phyloP scores from a whole-genome alignment of 345 rosid genomes.

The Draba incana region DNA sequence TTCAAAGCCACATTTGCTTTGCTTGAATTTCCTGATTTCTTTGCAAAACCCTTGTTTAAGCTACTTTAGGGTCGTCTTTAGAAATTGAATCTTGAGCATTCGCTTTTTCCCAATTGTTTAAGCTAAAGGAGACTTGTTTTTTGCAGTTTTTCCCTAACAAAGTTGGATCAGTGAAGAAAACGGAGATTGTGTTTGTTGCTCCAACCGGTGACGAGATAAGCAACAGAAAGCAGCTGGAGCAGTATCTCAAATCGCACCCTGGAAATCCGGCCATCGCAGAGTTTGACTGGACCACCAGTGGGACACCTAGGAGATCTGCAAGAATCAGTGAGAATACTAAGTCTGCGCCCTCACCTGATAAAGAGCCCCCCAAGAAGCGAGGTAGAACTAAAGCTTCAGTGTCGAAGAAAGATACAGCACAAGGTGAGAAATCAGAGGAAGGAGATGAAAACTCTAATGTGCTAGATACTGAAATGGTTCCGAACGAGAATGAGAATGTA shows the following conservation, averaged over 20 bases:
- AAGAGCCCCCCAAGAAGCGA: conserved; percentile 71
- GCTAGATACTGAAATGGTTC: conserved; percentile 35
- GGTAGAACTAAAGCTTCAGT: conserved; percentile 55
- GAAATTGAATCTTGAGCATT: neutral
- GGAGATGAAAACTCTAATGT: conserved; percentile 36
- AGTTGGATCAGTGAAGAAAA: conserved; percentile 64
- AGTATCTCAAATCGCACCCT: conserved; percentile 72
- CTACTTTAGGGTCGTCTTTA: neutral
- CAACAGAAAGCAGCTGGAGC: conserved; percentile 71
- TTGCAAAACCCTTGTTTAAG: neutral
- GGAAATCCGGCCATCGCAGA: conserved; percentile 61
- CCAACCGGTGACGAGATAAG: conserved; percentile 79
- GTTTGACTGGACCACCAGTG: conserved; percentile 87
- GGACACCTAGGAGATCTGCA: conserved; percentile 83
- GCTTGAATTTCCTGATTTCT: neutral
- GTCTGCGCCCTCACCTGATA: conserved; percentile 69
- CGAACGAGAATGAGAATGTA: conserved; percentile 27
- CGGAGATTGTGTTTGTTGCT: conserved; percentile 67
- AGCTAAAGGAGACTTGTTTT: conserved; percentile 8
- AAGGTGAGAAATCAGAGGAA: conserved; percentile 44
- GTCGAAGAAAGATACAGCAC: conserved; percentile 49
- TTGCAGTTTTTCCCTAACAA: conserved; percentile 62
- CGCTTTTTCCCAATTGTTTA: neutral
- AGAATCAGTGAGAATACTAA: conserved; percentile 76
- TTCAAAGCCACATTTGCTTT: neutral